Percentiles rank a stretch among this genome's conserved stretches.
Conservation (phyloP, 1,284 basidiomycete genomes). For the Sparassis latifolia region DNA sequence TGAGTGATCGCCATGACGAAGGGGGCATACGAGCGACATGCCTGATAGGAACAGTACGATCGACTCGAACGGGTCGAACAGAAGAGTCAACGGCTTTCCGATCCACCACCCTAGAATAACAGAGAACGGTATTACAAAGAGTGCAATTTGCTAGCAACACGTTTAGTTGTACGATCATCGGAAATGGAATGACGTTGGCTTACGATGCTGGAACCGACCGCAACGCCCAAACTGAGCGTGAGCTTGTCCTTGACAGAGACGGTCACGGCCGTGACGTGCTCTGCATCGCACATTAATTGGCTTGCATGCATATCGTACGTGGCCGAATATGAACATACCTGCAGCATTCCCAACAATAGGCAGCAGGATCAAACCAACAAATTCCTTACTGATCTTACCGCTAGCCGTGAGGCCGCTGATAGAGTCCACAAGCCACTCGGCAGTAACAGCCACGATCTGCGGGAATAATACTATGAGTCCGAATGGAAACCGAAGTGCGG, state of each 20-base stretch:
- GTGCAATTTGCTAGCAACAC: slow-evolving; percentile 68
- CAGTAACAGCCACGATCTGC: slow-evolving; percentile 72
- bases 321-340: slow-evolving; percentile 31
- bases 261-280: slow-evolving; percentile 84
- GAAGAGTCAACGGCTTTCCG: slow-evolving; percentile 56
- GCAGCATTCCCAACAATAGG: slow-evolving; percentile 87
- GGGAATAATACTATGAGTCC: neutral
- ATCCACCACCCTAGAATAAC: slow-evolving; percentile 59
- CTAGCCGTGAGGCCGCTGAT: slow-evolving; percentile 58
- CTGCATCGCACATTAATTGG: slow-evolving; percentile 24
- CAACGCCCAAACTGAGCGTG: slow-evolving; percentile 70
- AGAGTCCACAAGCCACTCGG: slow-evolving; percentile 81
- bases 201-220: slow-evolving; percentile 88
- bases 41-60: slow-evolving; percentile 37
- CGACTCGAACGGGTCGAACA: slow-evolving; percentile 65
- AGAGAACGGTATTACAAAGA: slow-evolving; percentile 78
- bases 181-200: slow-evolving; percentile 21
- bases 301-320: neutral
- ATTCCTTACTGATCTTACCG: slow-evolving; percentile 63
- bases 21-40: slow-evolving; percentile 17
- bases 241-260: slow-evolving; percentile 83
- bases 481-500: neutral
- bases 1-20: too few species aligned
- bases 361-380: slow-evolving; percentile 81
- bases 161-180: neutral